phyloP scores from a whole-genome alignment of 129 eudicot species.

The Helianthus tuberosus region DNA sequence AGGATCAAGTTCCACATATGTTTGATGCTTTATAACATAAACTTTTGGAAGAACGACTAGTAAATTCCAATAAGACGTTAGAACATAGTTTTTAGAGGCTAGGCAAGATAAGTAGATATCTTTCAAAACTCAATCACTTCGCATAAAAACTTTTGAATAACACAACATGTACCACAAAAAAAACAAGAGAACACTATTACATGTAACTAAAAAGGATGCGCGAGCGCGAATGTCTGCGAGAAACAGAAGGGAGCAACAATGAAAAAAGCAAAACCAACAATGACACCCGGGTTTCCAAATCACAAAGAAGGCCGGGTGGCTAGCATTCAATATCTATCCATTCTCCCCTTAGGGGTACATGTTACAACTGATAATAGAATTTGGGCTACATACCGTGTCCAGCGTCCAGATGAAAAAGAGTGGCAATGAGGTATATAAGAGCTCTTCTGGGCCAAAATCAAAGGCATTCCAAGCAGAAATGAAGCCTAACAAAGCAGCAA shows the following conservation, averaged over 20 bases:
- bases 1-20: not conserved
- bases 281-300: not conserved
- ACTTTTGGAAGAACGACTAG: not conserved
- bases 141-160: not conserved
- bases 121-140: not conserved
- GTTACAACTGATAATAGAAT: constrained; percentile 8
- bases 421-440: constrained; percentile 62
- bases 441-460: constrained; percentile 62
- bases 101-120: too few relatives aligned
- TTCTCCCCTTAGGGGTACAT: constrained; percentile 5
- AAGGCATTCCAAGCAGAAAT: constrained; percentile 77
- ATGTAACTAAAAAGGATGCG: not conserved
- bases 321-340: not conserved
- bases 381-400: constrained; percentile 57
- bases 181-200: not conserved
- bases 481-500: constrained; percentile 74
- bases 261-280: not conserved
- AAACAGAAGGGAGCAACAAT: too few relatives aligned
- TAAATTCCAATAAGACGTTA: not conserved
- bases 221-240: not conserved
- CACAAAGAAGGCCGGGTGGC: not conserved
- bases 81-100: too few relatives aligned
- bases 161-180: not conserved
- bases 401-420: constrained; percentile 69
- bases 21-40: not conserved